Evolutionary conservation across 148 eudicot genomes (phyloP), one percentile per base, ranked within the genome.

Genomic region (Vaccinium myrtillus): DNA sequence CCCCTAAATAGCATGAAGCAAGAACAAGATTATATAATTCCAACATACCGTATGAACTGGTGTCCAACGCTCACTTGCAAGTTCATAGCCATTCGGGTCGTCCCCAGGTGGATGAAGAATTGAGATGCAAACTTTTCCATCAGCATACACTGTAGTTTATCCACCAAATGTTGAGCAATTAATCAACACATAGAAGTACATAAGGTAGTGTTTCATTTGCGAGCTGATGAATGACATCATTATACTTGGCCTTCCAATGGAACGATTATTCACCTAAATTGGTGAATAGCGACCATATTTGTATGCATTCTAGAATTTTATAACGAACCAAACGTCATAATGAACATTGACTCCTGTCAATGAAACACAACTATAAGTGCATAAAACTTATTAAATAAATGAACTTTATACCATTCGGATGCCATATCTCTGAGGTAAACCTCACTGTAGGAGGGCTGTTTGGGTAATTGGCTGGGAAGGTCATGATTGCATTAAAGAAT

Each of bases 61-160:
- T 23, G 94, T 89, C 99, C 99, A 97, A 46, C 99, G 98, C 88
- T 97, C 99, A 86, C 99, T 97, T 84, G 99, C 98, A 79, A 97
- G 96, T 88, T 97, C 99, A 79, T 97, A 97, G 58, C 99, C 99
- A 88, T 94, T 97, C 54, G 99, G 99, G 82, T 97, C 99, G 69
- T 97, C 99, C 74, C 99, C 99, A 23, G 99, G 99, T 9, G 99
- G 98, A 88, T 97, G 99, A 81, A 97, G 98, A 82, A 97, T 97
- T 30, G 99, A 97, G 75, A 97, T 95, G 91, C 99, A 97, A 77
- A 97, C 99, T 85, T 91, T 93, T 2, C 99, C 99, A 83, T 97
- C 98, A 18, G 90, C 36, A 69, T 97, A 97, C 87, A 97, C 99
- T 97, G 91, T 73, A 84, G 73, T 9, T 76, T 55, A 87, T 25